Base-by-base conservation (phyloP, 2,329 filamentous ascomycete genomes). In the Biscogniauxia marginata region DNA sequence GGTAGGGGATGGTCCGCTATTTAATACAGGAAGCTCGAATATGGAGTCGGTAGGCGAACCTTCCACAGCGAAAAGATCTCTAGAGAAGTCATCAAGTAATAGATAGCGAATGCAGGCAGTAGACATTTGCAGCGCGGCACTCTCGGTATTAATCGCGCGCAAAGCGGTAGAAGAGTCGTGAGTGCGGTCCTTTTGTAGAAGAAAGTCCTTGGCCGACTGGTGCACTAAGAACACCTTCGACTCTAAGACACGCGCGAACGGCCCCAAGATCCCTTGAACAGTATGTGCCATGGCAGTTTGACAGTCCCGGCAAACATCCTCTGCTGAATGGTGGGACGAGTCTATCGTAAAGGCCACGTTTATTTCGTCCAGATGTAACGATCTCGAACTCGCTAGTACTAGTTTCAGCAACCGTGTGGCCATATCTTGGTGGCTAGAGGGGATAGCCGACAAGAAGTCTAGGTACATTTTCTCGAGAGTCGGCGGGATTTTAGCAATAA, bases 121-220 rank as follows among this genome's bases (percentile, higher is more conserved):
- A 0, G 67, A 55, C 30, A 68, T 56, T 4, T 50, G 34, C 18
- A 65, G 45, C 11, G 57, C 60, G 21, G 56, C 52, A 8, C 55
- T 54, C 47, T 61, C 52, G 21, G 13, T 30, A 20, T 50, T 56
- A 8, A 63, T 54, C n/a, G 30, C 34, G 20, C 7, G 46, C 46
- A 58, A 56, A 3, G 43, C 55, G 43, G 57, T 48, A 19, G 48
- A 55, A 6, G 45, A 48, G 8, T 49, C 23, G 20, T 56, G 20
- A 30, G 20, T 19, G 13, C 19, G 24, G 18, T 44, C 39, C 24
- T 30, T n/a, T 7, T 53, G 44, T 16, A 66, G 56, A n/a, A 74
- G 58, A 55, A 70, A 74, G 6, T 74, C 71, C 62, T 73, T 74
- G 3, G 64, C 66, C 13, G 71, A 71, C 49, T 72, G 68, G 59